phyloP scores from a whole-genome alignment of 306 rosid species.

The Urtica urens region DNA sequence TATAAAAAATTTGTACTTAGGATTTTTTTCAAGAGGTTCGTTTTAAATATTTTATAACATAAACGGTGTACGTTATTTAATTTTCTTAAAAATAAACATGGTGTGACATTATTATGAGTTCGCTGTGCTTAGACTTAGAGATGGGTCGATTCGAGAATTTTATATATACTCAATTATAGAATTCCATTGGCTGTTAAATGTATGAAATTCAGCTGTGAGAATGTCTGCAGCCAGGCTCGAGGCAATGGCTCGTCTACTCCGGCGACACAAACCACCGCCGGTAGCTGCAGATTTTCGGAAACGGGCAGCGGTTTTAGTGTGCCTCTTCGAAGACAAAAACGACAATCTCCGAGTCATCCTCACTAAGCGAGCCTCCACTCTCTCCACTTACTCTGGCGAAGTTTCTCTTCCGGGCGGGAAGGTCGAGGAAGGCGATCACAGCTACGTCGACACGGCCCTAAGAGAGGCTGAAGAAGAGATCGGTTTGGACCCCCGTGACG shows the following conservation, averaged over 20 bases:
- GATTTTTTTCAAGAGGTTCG: no score
- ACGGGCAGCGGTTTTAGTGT: slow-evolving; percentile 62
- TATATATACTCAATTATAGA: no score
- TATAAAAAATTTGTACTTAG: no score
- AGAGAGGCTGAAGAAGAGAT: slow-evolving; percentile 91
- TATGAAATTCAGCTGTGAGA: no score
- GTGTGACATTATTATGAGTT: no score
- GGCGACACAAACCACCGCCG: slow-evolving; percentile 7
- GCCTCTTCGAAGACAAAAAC: slow-evolving; percentile 38
- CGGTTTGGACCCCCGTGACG: slow-evolving; percentile 68
- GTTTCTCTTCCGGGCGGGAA: slow-evolving; percentile 89
- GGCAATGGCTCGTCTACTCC: slow-evolving; percentile 32
- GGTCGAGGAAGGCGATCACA: slow-evolving; percentile 52
- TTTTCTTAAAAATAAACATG: no score
- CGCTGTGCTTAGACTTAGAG: no score
- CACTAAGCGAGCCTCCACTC: slow-evolving; percentile 62
- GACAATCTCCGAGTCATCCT: slow-evolving; percentile 50
- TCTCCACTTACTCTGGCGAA: slow-evolving; percentile 73
- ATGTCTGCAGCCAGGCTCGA: no score
- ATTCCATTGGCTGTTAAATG: no score
- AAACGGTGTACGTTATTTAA: no score
- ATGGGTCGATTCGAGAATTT: no score
- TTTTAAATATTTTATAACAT: no score
- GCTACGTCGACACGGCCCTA: slow-evolving; percentile 59
- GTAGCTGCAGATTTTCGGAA: slow-evolving; percentile 15